Percentiles rank a stretch among this genome's conserved stretches.
These are phyloP conservation scores for Colletotrichum brevisporum DNA, from an alignment of 2,329 filamentous ascomycete genomes.

Conservation along the genomic window DNA sequence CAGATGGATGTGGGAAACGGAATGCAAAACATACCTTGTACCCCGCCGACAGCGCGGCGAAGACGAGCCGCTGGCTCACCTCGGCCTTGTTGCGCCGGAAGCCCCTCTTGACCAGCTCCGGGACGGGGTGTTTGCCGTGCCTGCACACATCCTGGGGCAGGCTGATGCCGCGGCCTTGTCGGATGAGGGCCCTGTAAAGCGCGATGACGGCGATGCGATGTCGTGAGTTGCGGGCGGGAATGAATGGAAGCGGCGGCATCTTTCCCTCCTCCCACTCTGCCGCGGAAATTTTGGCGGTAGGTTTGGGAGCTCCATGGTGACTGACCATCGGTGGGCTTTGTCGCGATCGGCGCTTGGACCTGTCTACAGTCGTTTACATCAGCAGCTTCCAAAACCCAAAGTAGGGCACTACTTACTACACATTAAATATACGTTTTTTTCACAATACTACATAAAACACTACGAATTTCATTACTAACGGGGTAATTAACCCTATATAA, in stretches of 20 bases:
- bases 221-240: constrained; percentile 65
- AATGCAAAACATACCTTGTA: constrained; percentile 67
- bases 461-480: no score
- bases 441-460: no score
- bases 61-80: constrained; percentile 71
- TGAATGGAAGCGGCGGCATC: constrained; percentile 47
- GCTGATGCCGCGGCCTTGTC: constrained; percentile 66
- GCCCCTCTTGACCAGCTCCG: constrained; percentile 70
- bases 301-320: background rate
- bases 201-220: constrained; percentile 74
- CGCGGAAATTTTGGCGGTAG: constrained; percentile 12
- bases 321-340: background rate
- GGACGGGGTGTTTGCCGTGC: constrained; percentile 60
- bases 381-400: no score
- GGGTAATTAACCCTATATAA: no score
- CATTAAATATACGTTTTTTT: no score
- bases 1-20: background rate
- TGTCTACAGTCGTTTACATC: no score
- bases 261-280: background rate
- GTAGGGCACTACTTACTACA: no score
- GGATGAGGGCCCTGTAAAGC: constrained; percentile 79
- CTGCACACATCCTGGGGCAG: constrained; percentile 63
- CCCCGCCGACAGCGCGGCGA: constrained; percentile 74
- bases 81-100: constrained; percentile 74
- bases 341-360: constrained; percentile 7